These are phyloP conservation scores for Yarrowia keelungensis DNA, from an alignment of 805 yeast species.

Conservation along the genomic window DNA sequence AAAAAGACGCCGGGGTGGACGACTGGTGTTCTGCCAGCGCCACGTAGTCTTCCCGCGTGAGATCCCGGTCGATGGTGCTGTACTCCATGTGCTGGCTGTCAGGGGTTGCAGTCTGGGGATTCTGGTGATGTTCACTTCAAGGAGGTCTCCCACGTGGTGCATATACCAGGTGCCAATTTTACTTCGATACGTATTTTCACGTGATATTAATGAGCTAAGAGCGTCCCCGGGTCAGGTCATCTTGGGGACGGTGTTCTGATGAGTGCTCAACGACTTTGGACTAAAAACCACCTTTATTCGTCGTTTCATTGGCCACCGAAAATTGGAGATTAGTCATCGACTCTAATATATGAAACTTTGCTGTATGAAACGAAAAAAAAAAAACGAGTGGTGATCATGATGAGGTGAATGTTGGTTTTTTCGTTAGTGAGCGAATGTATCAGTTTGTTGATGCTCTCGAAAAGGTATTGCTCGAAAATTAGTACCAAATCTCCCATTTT, in stretches of 20 bases:
- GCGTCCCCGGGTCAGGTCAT: not conserved
- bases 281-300: not conserved
- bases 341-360: conserved; percentile 2
- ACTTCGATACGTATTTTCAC: not conserved
- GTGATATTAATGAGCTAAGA: not conserved
- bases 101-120: not conserved
- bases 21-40: conserved; percentile 47
- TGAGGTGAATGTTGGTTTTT: too few species aligned
- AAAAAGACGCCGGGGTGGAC: conserved; percentile 48
- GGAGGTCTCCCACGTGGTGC: conserved; percentile 35
- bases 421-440: too few species aligned
- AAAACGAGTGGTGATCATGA: too few species aligned
- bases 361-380: not conserved
- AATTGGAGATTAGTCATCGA: not conserved
- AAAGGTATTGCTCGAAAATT: not conserved
- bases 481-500: not conserved
- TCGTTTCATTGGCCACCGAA: not conserved
- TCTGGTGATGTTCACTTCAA: conserved; percentile 17
- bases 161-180: conserved; percentile 13
- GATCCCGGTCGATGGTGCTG: conserved; percentile 34
- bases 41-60: conserved; percentile 44
- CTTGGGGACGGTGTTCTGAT: too few species aligned
- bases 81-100: conserved; percentile 30
- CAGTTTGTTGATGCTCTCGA: too few species aligned
- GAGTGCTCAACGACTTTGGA: too few species aligned